Evolutionary conservation across 148 eudicot genomes (phyloP), one percentile per base, ranked within the genome.

Genomic region (Cornus kousa): DNA sequence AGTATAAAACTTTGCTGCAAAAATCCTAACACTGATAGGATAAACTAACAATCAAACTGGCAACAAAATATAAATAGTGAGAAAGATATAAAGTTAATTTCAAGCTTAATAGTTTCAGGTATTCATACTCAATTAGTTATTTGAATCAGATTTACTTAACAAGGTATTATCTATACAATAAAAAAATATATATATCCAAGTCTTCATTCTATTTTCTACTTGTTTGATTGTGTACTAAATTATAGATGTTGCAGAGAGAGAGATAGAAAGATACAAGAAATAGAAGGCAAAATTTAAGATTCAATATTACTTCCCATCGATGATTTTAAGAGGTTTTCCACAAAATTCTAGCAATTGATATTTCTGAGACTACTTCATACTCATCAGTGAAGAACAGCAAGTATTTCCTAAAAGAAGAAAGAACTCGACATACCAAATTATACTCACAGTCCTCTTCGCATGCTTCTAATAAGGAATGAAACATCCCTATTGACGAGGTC

Each of bases 381-480:
- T 17, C 31, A 67, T 23, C 59, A 33, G 71, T 32, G 3, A 43
- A 37, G 9, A 12, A 64, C 10, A 76, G 3, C 19, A 68, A 17
- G 48, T 12, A 22, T 78, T 9, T 48, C 1, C 24, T 2, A 76
- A 9, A 73, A 35, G 19, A 64, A 74, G 59, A 32, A 60, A 78
- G 71, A 70, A 79, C n/a, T 13, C 64, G 74, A 74, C 87, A 50
- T 90, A 94, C 98, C 98, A 92, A 77, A 83, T 87, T 87, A 79
- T 76, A 94, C 72, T 97, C 97, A 81, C 88, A 88, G 82, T 84
- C 87, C 71, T 86, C 85, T 35, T 89, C 88, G 75, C 98, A 97
- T 60, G 95, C 87, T 72, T 82, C 85, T 77, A 93, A 87, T 76
- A 97, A 80, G 71, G 71, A 83, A 82, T 89, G 88, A 84, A 92